Base-by-base conservation (phyloP, 2,329 filamentous ascomycete species). In the Hypomyces perniciosus region DNA sequence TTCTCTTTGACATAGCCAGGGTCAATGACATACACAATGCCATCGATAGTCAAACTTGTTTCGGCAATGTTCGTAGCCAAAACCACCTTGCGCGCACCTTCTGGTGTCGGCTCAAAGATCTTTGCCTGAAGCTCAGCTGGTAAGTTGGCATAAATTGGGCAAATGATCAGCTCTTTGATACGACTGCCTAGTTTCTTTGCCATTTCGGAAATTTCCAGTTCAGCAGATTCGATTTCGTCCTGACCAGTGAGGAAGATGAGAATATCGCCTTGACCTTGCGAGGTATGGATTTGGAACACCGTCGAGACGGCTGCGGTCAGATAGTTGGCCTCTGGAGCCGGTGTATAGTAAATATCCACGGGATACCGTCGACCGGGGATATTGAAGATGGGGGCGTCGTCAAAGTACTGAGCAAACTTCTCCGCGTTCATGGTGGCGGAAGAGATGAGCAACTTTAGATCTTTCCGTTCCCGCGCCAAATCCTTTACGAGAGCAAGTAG, bases 31-130 rank as follows among this genome's bases (percentile, higher is more conserved):
- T 95, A 96, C 7, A 92, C 87, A 53, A 97, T 95, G 12, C 91
- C 92, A 65, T 97, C 91, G 52, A 99, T 96, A 0, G 93, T 99
- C 62, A 99, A 72, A 74, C 84, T 90, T 0, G 93, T 99, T 68
- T 99, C 93, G 2, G 93, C 93, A 67, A 99, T 97, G 64, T 99
- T 99, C 2, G 93, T 97, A 0, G 92, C 90, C 35, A 97, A 72
- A 0, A 99, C 90, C 0, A 97, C 90, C 65, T 97, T 99, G 29
- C 93, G 81, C 0, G 88, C 85, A 13, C 85, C 85, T 0, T 86
- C 81, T 0, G 93, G 92, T 0, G 92, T 95, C 0, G 91, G 90
- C 61, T 96, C 90, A 62, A 99, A 99, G 57, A 97, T 96, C 65
- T 92, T 92, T 44, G 86, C 82, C 65, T 99, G 93, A 1, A 95